Base-by-base conservation (phyloP, 192 early-diverging fungal species). In the Chytriomyces confervae region DNA sequence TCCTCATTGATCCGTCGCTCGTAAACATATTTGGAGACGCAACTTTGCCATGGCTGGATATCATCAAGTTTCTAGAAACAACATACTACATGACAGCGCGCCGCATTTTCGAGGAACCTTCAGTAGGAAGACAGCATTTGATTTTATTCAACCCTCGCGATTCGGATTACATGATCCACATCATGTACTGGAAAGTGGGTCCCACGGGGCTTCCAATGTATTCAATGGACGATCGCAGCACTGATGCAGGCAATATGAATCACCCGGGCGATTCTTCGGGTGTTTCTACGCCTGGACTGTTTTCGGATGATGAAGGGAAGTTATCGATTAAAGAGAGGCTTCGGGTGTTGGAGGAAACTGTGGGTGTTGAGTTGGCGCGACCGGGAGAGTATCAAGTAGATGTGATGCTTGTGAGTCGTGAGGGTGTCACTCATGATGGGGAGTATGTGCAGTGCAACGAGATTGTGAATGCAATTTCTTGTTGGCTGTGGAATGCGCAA, bases 81-180 rank as follows among this genome's bases (percentile, higher is more conserved):
- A 51, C 68, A 6, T 67, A 74, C 23, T 78, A 61, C 49, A 24
- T 16, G 24, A 47, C 53, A 7, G 66, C 78, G 16, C 72, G 83
- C 0, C 67, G 80, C 4, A 70, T 83, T 18, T 47, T 23, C 7
- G 82, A 83, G 24, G 67, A 75, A 6, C 63, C 65, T 3, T 47
- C 24, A 50, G 49, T 46, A 16, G 79, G 79, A 24, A 61, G 73
- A n/a, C 78, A 69, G 18, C 85, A 89, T 75, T 50, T 89, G 71
- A 36, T 89, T 11, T 69, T 89, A 20, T 83, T 85, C 60, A 89
- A 89, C 51, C 80, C 82, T 5, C 29, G 46, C 27, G 86, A 89
- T 70, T 61, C 64, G 24, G 88, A 89, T 70, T 89, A 84, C 65
- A 29, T 87, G 23, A 53, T 89, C 7, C 85, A 89, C 53, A 69